Evolutionary conservation across 805 yeast genomes (phyloP), one percentile per base, ranked within the genome.

Genomic region (Lipomyces oligophaga): DNA sequence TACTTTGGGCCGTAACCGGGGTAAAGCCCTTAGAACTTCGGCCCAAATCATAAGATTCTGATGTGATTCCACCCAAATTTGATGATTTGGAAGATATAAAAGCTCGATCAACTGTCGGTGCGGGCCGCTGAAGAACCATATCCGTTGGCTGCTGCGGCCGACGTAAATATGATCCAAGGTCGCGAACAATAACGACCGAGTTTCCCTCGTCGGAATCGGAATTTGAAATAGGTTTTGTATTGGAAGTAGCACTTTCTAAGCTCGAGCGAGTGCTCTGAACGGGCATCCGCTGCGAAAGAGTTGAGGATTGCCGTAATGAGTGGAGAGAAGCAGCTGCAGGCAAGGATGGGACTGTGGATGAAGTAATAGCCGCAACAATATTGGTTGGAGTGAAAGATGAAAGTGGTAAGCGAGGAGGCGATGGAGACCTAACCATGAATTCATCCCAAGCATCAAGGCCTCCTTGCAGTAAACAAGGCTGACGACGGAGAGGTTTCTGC

Each of bases 401-500:
- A 7, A 13, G n/a, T 7, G 34, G 16, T 13, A 32, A 26, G 8
- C 11, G 13, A 8, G 30, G 13, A 8, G 30, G 13, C 30, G 30
- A 26, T 13, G 30, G 30, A n/a, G n/a, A n/a, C n/a, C n/a, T n/a
- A n/a, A n/a, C n/a, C n/a, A n/a, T n/a, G n/a, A n/a, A n/a, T n/a
- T n/a, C n/a, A 13, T 26, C 30, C 70, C 84, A 73, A 0, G 71
- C 65, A 1, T 57, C 54, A 47, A 79, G 74, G 0, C 93, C 94
- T 22, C 83, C 85, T 6, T 68, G 66, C 3, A 79, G 61, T 11
- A 77, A 52, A 4, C 76, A 66, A 11, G 74, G 79, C 45, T 54
- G 61, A 52, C 71, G 68, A 63, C 66, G 68, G 48, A 63, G 58
- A 16, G 66, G 67, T 56, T 59, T 62, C 53, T 66, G 61, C 16